phyloP scores from a whole-genome alignment of 345 rosid species.

The Erodium maritimum region DNA sequence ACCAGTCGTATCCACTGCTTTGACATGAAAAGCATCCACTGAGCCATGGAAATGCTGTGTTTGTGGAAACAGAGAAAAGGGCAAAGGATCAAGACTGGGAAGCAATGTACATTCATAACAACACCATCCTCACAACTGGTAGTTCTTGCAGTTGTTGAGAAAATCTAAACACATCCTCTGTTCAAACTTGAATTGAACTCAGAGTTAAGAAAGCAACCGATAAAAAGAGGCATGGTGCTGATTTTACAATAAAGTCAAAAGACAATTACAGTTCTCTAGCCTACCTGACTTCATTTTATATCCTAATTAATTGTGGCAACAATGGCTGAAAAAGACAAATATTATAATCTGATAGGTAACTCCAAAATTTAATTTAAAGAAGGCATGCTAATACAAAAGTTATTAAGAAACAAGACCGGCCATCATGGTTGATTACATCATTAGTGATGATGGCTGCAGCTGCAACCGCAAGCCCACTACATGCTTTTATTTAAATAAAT shows the following conservation, averaged over 20 bases:
- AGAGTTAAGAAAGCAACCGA: too few relatives aligned
- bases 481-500: too few relatives aligned
- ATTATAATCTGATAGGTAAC: too few relatives aligned
- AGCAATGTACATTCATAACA: neutral
- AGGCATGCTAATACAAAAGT: too few relatives aligned
- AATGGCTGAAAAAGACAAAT: too few relatives aligned
- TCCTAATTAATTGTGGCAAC: neutral
- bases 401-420: too few relatives aligned
- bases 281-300: too few relatives aligned
- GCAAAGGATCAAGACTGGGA: too few relatives aligned
- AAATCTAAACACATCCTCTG: neutral
- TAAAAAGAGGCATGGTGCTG: too few relatives aligned
- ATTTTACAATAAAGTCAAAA: neutral
- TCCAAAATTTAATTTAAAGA: too few relatives aligned
- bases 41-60: conserved; percentile 61
- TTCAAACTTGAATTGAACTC: neutral
- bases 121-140: neutral
- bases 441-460: neutral
- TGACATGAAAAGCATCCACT: conserved; percentile 69
- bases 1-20: conserved; percentile 82
- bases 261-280: too few relatives aligned
- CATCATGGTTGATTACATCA: neutral
- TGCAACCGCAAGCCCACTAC: too few relatives aligned
- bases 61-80: neutral
- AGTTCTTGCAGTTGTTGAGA: neutral